phyloP scores from a whole-genome alignment of 2,329 filamentous ascomycete species.

The Blumeria graminis region DNA sequence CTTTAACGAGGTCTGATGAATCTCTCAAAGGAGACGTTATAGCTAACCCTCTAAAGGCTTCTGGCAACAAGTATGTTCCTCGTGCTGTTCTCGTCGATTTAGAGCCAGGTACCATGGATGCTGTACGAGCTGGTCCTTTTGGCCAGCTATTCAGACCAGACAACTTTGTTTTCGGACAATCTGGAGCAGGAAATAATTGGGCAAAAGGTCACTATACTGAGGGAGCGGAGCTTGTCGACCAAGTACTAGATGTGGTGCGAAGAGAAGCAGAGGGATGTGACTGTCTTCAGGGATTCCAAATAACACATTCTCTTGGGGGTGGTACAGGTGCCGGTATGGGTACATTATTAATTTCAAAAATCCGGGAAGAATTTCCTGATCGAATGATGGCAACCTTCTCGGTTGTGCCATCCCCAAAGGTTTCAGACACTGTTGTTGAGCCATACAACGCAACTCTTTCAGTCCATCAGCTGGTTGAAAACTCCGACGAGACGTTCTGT shows the following conservation, averaged over 20 bases:
- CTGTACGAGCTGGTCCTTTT: constrained; percentile 92
- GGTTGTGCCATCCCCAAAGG: constrained; percentile 95
- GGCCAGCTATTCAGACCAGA: constrained; percentile 98
- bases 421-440: constrained; percentile 98
- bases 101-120: constrained; percentile 98
- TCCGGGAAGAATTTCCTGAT: constrained; percentile 98
- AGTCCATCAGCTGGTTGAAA: constrained; percentile 96
- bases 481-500: constrained; percentile 99
- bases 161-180: constrained; percentile 99
- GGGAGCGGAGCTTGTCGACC: constrained; percentile 95
- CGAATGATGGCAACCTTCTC: constrained; percentile 99
- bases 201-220: constrained; percentile 99
- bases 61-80: constrained; percentile 96
- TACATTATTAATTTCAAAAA: constrained; percentile 98
- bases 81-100: constrained; percentile 98
- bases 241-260: constrained; percentile 94
- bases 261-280: constrained; percentile 97
- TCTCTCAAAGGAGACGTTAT: not conserved
- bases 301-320: constrained; percentile 99
- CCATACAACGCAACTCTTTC: constrained; percentile 99
- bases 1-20: constrained; percentile 57
- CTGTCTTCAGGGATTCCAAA: constrained; percentile 99
- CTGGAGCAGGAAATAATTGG: constrained; percentile 99
- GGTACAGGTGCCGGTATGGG: constrained; percentile 99
- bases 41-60: constrained; percentile 34